Percentiles rank a stretch among this genome's conserved stretches.
Evolutionary conservation across 371 early-diverging fungal genomes (phyloP).

Genomic region (Saksenaea vasiformis): DNA sequence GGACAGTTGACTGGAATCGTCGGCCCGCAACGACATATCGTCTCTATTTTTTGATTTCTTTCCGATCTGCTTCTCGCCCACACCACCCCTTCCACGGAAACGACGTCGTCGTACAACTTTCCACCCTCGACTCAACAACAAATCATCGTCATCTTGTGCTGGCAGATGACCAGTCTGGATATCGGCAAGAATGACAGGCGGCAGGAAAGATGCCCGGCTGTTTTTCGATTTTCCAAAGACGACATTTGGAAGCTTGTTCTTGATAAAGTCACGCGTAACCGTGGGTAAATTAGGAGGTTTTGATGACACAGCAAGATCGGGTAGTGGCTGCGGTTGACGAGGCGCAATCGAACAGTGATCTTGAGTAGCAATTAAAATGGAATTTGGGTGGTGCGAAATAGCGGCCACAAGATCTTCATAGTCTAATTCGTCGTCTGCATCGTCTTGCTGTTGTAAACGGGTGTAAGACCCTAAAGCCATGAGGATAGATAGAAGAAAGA

Average conservation of each 20-base stretch:
- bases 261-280: constrained; percentile 36
- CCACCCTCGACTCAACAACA: constrained; percentile 35
- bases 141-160: constrained; percentile 11
- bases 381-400: constrained; percentile 37
- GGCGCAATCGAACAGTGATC: constrained; percentile 31
- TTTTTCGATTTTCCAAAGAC: constrained; percentile 28
- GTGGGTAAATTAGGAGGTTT: constrained; percentile 26
- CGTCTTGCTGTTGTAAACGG: constrained; percentile 38
- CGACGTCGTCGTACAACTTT: constrained; percentile 36
- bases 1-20: constrained; percentile 37
- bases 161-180: constrained; percentile 45
- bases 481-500: neutral
- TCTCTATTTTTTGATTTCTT: neutral
- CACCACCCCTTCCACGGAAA: constrained; percentile 31
- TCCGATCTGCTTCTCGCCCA: constrained; percentile 26
- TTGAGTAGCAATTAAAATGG: constrained; percentile 35
- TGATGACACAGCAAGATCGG: constrained; percentile 17
- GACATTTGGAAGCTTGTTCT: constrained; percentile 37
- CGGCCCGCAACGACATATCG: constrained; percentile 8
- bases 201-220: constrained; percentile 28
- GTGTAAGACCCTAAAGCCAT: constrained; percentile 23
- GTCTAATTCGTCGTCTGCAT: constrained; percentile 33
- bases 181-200: constrained; percentile 44
- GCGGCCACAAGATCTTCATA: constrained; percentile 23
- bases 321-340: constrained; percentile 15